phyloP scores from a whole-genome alignment of 345 rosid species.

The Eucalyptus sp. region DNA sequence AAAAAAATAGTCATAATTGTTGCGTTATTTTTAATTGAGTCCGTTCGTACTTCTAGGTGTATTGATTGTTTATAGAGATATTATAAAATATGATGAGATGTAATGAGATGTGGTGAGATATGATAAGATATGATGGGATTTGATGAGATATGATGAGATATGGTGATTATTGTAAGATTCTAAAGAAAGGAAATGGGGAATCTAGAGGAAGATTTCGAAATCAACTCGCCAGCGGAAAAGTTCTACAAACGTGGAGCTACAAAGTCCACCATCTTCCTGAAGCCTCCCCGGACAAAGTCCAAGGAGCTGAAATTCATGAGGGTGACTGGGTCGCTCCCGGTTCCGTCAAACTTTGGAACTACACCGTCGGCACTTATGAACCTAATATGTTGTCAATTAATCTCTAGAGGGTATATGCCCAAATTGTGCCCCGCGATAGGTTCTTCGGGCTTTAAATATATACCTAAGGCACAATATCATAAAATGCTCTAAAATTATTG shows the following conservation, averaged over 20 bases:
- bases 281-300: background rate
- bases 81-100: too few relatives aligned
- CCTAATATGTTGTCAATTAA: background rate
- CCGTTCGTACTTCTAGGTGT: accelerated
- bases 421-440: background rate
- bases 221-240: slow-evolving; percentile 3
- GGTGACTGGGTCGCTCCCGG: slow-evolving; percentile 1
- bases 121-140: too few relatives aligned
- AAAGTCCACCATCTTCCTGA: background rate
- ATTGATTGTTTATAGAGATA: too few relatives aligned
- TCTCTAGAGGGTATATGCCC: background rate
- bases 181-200: background rate
- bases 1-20: too few relatives aligned
- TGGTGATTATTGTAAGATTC: too few relatives aligned
- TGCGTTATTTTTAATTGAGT: too few relatives aligned
- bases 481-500: background rate
- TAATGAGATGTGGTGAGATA: too few relatives aligned
- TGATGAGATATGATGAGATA: too few relatives aligned
- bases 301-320: slow-evolving; percentile 1
- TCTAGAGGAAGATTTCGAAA: background rate
- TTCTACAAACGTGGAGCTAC: background rate
- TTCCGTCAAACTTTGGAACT: slow-evolving; percentile 4
- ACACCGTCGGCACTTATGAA: background rate
- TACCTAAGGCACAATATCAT: background rate
- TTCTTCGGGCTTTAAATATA: background rate